Percentiles rank a stretch among this genome's conserved stretches.
Conservation (phyloP, 176 grass and related monocot species). For the Oryza meridionalis region DNA sequence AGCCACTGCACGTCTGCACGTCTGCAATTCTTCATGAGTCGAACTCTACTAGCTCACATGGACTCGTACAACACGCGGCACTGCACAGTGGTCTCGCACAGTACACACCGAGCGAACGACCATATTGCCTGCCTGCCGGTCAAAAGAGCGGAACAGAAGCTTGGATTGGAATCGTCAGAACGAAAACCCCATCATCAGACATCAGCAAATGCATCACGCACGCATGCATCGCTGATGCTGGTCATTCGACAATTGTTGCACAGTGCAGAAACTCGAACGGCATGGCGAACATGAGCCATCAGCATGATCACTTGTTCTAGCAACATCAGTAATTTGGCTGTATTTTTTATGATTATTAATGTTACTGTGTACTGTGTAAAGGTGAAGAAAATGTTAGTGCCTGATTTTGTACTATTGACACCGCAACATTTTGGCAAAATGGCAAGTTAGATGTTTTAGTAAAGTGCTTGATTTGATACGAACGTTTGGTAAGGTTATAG, state of each 20-base stretch:
- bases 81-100: neutral
- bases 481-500: too few species aligned
- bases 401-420: neutral
- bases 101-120: neutral
- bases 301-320: neutral
- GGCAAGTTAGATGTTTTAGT: neutral
- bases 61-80: too few species aligned
- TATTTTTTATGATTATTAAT: neutral
- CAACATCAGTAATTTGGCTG: too few species aligned
- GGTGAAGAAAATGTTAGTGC: neutral
- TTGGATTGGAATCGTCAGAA: neutral
- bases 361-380: neutral
- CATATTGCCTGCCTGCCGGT: neutral
- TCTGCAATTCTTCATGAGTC: too few species aligned
- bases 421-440: neutral
- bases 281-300: conserved; percentile 1
- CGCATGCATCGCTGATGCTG: conserved; percentile 16
- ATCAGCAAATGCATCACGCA: conserved; percentile 23
- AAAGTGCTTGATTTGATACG: neutral
- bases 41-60: too few species aligned
- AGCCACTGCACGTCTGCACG: too few species aligned
- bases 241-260: neutral
- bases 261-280: conserved; percentile 12
- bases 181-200: conserved; percentile 3
- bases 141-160: neutral